Conservation (phyloP, 306 rosid genomes). For the Oemleria cerasiformis region DNA sequence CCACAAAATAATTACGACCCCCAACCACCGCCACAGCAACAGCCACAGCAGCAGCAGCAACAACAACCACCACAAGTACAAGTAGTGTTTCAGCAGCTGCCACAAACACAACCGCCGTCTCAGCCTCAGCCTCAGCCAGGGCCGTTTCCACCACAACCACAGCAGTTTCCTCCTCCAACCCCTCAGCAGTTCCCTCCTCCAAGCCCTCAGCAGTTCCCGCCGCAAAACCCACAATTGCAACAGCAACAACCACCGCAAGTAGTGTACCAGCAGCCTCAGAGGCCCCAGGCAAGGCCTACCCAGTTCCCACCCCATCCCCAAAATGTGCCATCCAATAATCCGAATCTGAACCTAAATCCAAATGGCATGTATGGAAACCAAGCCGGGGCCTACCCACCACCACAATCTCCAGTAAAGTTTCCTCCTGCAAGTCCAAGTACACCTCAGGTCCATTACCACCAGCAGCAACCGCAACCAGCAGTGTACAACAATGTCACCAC, state of each 20-base stretch:
- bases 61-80: neutral
- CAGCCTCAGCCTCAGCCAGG: neutral
- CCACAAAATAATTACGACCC: neutral
- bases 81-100: neutral
- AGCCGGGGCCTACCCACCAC: neutral
- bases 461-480: neutral
- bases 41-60: neutral
- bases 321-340: neutral
- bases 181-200: conserved; percentile 6
- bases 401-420: neutral
- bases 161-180: conserved; percentile 9
- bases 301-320: conserved; percentile 8
- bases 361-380: conserved; percentile 7
- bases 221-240: conserved; percentile 14
- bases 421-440: neutral
- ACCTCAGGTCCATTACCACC: neutral
- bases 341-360: neutral
- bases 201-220: conserved; percentile 7
- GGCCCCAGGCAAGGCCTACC: neutral
- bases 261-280: neutral
- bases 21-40: conserved; percentile 3
- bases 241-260: neutral
- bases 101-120: neutral
- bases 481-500: neutral
- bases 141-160: neutral